Conservation (phyloP, 1,284 basidiomycete species). For the Cystobasidium slooffiae region DNA sequence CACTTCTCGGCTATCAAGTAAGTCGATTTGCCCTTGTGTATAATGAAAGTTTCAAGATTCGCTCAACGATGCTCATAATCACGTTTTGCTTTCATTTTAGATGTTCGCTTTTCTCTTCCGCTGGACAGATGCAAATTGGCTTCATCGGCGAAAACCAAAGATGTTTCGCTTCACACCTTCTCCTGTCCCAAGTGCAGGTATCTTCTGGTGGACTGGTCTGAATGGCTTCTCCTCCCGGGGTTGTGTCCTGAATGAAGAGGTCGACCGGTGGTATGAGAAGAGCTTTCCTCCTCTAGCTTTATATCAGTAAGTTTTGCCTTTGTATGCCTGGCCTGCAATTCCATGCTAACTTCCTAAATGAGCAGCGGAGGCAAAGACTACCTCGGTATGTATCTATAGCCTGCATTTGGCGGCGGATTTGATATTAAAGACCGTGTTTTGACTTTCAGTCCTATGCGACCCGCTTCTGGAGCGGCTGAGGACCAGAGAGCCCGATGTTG, state of each 20-base stretch:
- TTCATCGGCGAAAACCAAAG: constrained; percentile 64
- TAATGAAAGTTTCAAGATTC: background rate
- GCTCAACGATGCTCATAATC: constrained; percentile 46
- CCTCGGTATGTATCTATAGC: constrained; percentile 51
- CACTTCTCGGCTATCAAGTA: constrained; percentile 58
- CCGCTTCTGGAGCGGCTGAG: constrained; percentile 62
- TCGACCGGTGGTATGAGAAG: constrained; percentile 63
- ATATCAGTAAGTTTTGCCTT: constrained; percentile 57
- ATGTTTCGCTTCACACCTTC: constrained; percentile 70
- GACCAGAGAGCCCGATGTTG: constrained; percentile 61
- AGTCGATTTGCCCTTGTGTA: background rate
- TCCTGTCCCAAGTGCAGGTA: constrained; percentile 60
- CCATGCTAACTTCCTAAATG: background rate
- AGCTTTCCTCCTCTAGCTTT: constrained; percentile 65
- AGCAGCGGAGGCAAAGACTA: constrained; percentile 60
- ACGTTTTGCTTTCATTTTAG: constrained; percentile 50
- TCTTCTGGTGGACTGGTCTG: constrained; percentile 64
- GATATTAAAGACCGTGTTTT: background rate
- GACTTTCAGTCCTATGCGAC: constrained; percentile 59
- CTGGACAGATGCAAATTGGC: constrained; percentile 70
- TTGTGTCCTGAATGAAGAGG: constrained; percentile 62
- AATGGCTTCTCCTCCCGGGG: constrained; percentile 66
- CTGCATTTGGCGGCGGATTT: background rate
- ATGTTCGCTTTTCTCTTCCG: constrained; percentile 68
- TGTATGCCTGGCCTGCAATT: background rate